Evolutionary conservation across 805 yeast genomes (phyloP).

Genomic region (Metschnikowia noctiluminum): DNA sequence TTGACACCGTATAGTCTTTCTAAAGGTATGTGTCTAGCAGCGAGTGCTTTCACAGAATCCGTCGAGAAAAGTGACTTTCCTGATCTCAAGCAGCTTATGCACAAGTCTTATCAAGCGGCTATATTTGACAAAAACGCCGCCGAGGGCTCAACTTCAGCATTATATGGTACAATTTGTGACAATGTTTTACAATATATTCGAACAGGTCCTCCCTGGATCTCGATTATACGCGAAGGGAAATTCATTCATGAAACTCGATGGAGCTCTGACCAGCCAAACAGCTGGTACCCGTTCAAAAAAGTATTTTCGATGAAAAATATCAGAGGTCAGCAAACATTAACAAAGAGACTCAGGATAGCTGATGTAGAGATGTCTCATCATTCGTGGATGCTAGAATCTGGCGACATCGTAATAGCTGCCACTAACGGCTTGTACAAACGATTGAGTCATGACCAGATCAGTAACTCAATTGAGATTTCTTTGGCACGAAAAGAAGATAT

Average conservation of each 20-base stretch:
- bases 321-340: neutral
- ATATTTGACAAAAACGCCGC: neutral
- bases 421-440: constrained; percentile 3
- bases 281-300: neutral
- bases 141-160: neutral
- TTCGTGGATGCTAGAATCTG: neutral
- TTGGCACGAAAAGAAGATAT: neutral
- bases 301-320: neutral
- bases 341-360: neutral
- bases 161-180: neutral
- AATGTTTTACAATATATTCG: neutral
- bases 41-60: too few species aligned
- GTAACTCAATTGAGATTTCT: neutral
- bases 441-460: neutral
- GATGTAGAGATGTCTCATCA: neutral
- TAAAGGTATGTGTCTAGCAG: too few species aligned
- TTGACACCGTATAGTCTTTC: too few species aligned
- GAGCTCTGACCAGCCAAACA: neutral
- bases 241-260: neutral
- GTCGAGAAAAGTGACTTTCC: too few species aligned
- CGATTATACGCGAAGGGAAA: neutral
- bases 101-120: neutral
- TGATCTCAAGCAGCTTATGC: neutral
- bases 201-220: neutral
- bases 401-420: constrained; percentile 2